Percentiles rank a stretch among this genome's conserved stretches.
phyloP scores from a whole-genome alignment of 139 green algal species.

The Chloropicon primus region DNA sequence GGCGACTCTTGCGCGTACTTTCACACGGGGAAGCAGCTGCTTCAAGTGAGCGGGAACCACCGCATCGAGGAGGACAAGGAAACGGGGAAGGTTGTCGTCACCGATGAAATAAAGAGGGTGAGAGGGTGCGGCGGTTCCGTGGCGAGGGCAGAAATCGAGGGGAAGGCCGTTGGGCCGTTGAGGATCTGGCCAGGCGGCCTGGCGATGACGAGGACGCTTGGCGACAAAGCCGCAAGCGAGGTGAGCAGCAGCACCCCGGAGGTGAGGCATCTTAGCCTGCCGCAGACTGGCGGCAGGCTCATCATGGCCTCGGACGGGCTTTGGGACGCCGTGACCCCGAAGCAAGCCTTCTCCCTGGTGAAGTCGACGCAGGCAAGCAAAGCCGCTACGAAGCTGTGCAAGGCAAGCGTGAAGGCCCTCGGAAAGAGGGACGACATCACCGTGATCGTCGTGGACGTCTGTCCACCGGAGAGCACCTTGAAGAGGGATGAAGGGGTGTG shows the following conservation, averaged over 20 bases:
- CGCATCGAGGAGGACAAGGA: slow-evolving; percentile 21
- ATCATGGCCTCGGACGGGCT: slow-evolving; percentile 79
- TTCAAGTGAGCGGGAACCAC: slow-evolving; percentile 26
- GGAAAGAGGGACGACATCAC: slow-evolving; percentile 66
- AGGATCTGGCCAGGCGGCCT: slow-evolving; percentile 82
- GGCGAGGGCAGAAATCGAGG: slow-evolving; percentile 22
- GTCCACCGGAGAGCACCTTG: neutral
- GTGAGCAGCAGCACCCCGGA: slow-evolving; percentile 58
- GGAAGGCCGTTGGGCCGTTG: slow-evolving; percentile 56
- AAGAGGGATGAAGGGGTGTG: neutral
- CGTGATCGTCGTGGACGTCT: slow-evolving; percentile 64
- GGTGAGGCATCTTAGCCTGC: slow-evolving; percentile 56
- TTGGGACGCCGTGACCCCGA: slow-evolving; percentile 68
- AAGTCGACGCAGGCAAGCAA: slow-evolving; percentile 31
- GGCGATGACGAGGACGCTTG: slow-evolving; percentile 68
- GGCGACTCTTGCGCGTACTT: slow-evolving; percentile 72
- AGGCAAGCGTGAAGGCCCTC: slow-evolving; percentile 9
- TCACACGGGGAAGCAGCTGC: slow-evolving; percentile 60
- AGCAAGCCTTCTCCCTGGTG: slow-evolving; percentile 37
- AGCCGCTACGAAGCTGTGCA: slow-evolving; percentile 35
- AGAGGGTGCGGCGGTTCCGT: neutral
- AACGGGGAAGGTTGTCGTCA: neutral
- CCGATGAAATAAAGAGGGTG: neutral
- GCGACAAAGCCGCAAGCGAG: slow-evolving; percentile 53
- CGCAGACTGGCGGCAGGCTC: slow-evolving; percentile 52